These are phyloP conservation scores for Dovyalis caffra DNA, from an alignment of 345 rosid species.

Conservation along the genomic window DNA sequence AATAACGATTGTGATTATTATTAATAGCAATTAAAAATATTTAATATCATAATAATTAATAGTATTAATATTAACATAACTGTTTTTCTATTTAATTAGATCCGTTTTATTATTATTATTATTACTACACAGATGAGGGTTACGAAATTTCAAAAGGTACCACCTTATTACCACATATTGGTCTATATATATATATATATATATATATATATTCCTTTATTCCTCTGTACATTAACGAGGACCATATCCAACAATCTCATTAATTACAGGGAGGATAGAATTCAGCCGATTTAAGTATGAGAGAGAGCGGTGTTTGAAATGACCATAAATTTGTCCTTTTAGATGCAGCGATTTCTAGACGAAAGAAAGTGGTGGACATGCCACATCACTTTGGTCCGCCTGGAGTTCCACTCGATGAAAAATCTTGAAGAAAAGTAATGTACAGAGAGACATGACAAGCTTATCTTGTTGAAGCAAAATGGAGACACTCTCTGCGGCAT, in stretches of 20 bases:
- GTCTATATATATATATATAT: too few species aligned
- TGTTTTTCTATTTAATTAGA: too few species aligned
- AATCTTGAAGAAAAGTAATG: neutral
- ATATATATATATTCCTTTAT: too few species aligned
- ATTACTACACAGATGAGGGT: too few species aligned
- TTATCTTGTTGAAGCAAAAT: neutral
- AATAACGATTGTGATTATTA: too few species aligned
- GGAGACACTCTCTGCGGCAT: neutral
- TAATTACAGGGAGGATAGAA: neutral
- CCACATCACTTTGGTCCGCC: neutral
- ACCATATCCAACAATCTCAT: neutral
- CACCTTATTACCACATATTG: too few species aligned
- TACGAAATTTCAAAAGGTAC: too few species aligned
- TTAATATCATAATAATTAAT: too few species aligned
- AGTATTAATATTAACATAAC: too few species aligned
- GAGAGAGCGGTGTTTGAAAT: neutral
- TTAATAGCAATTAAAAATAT: too few species aligned
- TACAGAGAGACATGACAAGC: neutral
- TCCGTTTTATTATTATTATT: too few species aligned
- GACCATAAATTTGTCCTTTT: neutral
- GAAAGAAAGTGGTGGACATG: neutral
- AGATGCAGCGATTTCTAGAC: neutral
- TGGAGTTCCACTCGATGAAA: constrained; percentile 3
- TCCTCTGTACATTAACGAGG: neutral
- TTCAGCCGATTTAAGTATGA: neutral